phyloP scores from a whole-genome alignment of 1,284 basidiomycete species.

The Blastosporella zonata region DNA sequence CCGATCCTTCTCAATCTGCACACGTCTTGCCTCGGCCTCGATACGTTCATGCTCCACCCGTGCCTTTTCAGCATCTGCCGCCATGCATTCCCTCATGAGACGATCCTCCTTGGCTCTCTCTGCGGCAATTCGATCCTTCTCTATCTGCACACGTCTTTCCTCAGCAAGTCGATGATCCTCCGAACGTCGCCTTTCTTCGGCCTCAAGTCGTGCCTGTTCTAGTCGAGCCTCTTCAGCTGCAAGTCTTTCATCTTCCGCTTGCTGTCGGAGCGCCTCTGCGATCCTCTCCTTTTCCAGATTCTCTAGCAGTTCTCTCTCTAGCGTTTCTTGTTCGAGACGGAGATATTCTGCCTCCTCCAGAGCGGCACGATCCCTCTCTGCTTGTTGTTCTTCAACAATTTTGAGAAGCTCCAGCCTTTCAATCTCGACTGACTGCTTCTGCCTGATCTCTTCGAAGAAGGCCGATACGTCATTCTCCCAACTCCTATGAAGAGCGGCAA shows the following conservation, averaged over 20 bases:
- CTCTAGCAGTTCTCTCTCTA: slow-evolving; percentile 27
- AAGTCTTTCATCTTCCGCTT: slow-evolving; percentile 19
- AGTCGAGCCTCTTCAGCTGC: slow-evolving; percentile 23
- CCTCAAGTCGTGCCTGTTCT: slow-evolving; percentile 26
- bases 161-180: slow-evolving; percentile 30
- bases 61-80: slow-evolving; percentile 8
- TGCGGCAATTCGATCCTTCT: slow-evolving; percentile 28
- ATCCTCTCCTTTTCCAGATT: slow-evolving; percentile 22
- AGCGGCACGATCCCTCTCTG: slow-evolving; percentile 22
- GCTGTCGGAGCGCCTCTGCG: slow-evolving; percentile 19
- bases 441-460: slow-evolving; percentile 36
- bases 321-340: slow-evolving; percentile 23
- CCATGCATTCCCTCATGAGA: slow-evolving; percentile 28
- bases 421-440: slow-evolving; percentile 34
- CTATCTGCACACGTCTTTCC: slow-evolving; percentile 27
- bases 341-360: slow-evolving; percentile 14
- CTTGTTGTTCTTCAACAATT: slow-evolving; percentile 32
- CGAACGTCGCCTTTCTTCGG: slow-evolving; percentile 25
- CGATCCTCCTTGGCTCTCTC: slow-evolving; percentile 30
- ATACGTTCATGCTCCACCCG: neutral
- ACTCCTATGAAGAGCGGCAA: slow-evolving; percentile 43
- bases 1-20: slow-evolving; percentile 29
- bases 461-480: slow-evolving; percentile 45
- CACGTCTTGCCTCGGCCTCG: slow-evolving; percentile 12
- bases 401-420: slow-evolving; percentile 31